Conservation (phyloP, 164 flowering plant genomes). For the Nelumbo lutea region DNA sequence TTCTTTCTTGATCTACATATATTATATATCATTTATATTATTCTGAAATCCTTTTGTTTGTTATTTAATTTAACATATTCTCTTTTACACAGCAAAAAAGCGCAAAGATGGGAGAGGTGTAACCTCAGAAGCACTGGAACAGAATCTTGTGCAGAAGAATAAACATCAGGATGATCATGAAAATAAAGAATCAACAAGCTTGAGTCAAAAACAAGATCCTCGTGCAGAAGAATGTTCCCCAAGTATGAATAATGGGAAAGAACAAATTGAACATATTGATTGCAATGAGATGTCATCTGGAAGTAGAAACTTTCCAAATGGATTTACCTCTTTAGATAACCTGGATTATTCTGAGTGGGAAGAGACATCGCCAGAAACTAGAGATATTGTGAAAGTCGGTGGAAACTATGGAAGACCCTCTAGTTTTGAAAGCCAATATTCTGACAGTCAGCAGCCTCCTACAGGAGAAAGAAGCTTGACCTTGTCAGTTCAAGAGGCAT, state of each 20-base stretch:
- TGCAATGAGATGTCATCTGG: constrained; percentile 13
- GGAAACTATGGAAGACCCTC: constrained; percentile 9
- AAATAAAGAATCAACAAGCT: constrained; percentile 15
- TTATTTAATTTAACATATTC: not conserved
- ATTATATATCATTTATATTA: not conserved
- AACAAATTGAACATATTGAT: constrained; percentile 11
- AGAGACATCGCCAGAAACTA: constrained; percentile 7
- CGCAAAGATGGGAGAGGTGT: constrained; percentile 11
- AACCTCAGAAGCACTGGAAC: constrained; percentile 10
- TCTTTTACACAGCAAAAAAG: constrained; percentile 34
- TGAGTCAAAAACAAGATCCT: constrained; percentile 11
- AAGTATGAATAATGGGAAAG: constrained; percentile 9
- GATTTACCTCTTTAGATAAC: constrained; percentile 16
- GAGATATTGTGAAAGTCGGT: constrained; percentile 8
- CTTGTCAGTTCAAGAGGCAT: constrained; percentile 13
- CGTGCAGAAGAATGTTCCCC: constrained; percentile 11
- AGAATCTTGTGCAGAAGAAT: constrained; percentile 14
- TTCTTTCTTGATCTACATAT: not conserved
- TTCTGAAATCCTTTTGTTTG: not conserved
- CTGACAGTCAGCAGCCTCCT: constrained; percentile 10
- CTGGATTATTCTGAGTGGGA: constrained; percentile 14
- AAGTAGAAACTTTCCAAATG: constrained; percentile 8
- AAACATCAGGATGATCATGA: constrained; percentile 13
- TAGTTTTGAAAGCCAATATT: constrained; percentile 9
- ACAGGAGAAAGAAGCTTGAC: constrained; percentile 2